Evolutionary conservation across 352 stramenopile genomes (phyloP).

Genomic region (Globisporangium recalcitrans): DNA sequence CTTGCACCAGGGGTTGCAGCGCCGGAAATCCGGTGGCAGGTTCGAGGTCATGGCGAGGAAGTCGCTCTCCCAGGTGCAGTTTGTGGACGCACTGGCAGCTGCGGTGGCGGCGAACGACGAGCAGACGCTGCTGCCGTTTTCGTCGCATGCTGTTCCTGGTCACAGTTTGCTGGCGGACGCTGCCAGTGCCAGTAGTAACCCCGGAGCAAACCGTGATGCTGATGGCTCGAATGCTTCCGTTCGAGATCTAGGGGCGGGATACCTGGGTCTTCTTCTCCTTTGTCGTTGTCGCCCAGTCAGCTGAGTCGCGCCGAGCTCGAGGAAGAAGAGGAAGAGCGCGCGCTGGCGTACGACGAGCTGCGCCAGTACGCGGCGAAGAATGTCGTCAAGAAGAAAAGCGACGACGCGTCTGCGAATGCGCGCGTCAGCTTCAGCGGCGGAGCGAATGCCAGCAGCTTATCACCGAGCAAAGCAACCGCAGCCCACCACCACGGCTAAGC

Average conservation of each 20-base stretch:
- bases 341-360: conserved; percentile 73
- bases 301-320: conserved; percentile 19
- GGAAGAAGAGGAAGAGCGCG: conserved; percentile 62
- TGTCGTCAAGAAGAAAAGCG: conserved; percentile 28
- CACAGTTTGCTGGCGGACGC: background rate
- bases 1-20: conserved; percentile 21
- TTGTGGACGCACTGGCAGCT: conserved; percentile 25
- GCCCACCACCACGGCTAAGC: background rate
- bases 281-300: background rate
- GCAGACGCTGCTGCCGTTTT: background rate
- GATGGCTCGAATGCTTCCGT: background rate
- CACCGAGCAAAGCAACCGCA: background rate
- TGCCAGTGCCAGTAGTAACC: no score
- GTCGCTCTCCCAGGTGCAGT: conserved; percentile 41
- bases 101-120: conserved; percentile 8
- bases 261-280: background rate
- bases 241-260: background rate
- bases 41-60: conserved; percentile 38
- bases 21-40: conserved; percentile 24
- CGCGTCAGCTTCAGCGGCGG: background rate
- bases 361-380: conserved; percentile 54
- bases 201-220: no score
- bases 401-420: background rate
- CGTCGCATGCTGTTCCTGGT: background rate
- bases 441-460: background rate